A percentile compares a stretch with the other conserved stretches of the same genome.
phyloP scores from a whole-genome alignment of 2,329 filamentous ascomycete genomes.

The Colletotrichum magnum region DNA sequence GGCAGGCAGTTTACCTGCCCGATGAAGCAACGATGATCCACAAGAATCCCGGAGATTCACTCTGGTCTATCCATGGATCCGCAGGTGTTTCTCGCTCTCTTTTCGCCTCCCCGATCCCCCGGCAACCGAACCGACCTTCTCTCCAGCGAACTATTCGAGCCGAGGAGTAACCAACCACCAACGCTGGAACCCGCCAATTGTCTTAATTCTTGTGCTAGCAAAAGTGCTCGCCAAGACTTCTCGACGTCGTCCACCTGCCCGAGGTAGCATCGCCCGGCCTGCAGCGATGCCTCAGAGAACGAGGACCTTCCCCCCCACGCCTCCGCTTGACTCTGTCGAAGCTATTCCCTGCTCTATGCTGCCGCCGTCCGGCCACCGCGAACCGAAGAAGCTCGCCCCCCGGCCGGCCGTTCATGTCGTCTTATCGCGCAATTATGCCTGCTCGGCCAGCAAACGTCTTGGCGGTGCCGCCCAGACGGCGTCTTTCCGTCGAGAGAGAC shows the following conservation, averaged over 20 bases:
- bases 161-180: background rate
- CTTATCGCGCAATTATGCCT: constrained; percentile 36
- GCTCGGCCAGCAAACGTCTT: constrained; percentile 13
- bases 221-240: constrained; percentile 38
- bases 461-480: constrained; percentile 25
- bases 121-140: constrained; percentile 12
- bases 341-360: constrained; percentile 13
- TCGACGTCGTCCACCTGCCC: constrained; percentile 31
- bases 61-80: background rate
- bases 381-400: background rate
- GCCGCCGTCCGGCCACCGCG: background rate
- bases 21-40: constrained; percentile 35
- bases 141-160: background rate
- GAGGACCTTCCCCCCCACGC: background rate
- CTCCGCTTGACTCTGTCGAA: background rate
- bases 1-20: constrained; percentile 31
- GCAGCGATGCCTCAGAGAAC: constrained; percentile 33
- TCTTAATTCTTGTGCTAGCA: constrained; percentile 11
- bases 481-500: background rate
- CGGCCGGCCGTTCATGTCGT: constrained; percentile 8
- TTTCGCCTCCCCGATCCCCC: constrained; percentile 4
- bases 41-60: constrained; percentile 5
- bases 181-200: background rate
- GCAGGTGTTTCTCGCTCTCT: constrained; percentile 1
- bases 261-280: constrained; percentile 35